A percentile compares a stretch with the other conserved stretches of the same genome.
phyloP scores from a whole-genome alignment of 2,329 filamentous ascomycete species.

The Botrytis hyacinthi region DNA sequence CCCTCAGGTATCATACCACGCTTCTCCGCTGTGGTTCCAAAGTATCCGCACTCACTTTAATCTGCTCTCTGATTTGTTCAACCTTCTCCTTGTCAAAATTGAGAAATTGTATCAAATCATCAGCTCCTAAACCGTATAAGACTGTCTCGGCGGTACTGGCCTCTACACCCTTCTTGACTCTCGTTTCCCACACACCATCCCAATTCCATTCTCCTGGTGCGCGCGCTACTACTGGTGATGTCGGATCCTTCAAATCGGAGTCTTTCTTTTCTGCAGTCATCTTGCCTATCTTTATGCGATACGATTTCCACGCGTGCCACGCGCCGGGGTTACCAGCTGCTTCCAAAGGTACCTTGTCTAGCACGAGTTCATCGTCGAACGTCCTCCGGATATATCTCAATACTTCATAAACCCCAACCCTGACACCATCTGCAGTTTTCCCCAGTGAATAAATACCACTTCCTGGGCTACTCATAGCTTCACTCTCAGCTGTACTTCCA shows the following conservation, averaged over 20 bases:
- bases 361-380: conserved; percentile 73
- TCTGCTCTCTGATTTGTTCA: conserved; percentile 56
- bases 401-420: conserved; percentile 60
- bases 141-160: conserved; percentile 76
- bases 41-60: conserved; percentile 50
- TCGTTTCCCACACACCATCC: conserved; percentile 94
- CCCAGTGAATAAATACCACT: conserved; percentile 12
- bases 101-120: conserved; percentile 73
- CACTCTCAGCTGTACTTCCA: conserved; percentile 28
- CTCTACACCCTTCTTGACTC: conserved; percentile 76
- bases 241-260: neutral
- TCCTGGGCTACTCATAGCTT: conserved; percentile 21
- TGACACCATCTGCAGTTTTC: conserved; percentile 18
- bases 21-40: conserved; percentile 31
- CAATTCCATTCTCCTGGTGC: conserved; percentile 90
- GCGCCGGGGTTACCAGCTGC: conserved; percentile 87
- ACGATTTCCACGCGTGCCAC: conserved; percentile 87
- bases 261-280: conserved; percentile 25
- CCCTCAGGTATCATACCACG: conserved; percentile 32
- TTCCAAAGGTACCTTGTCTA: conserved; percentile 77
- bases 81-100: conserved; percentile 60
- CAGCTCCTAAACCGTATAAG: conserved; percentile 67
- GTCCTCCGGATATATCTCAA: conserved; percentile 78
- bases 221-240: conserved; percentile 35
- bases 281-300: conserved; percentile 52